phyloP scores from a whole-genome alignment of 305 asterid species.

The Stenogyne calaminthoides region DNA sequence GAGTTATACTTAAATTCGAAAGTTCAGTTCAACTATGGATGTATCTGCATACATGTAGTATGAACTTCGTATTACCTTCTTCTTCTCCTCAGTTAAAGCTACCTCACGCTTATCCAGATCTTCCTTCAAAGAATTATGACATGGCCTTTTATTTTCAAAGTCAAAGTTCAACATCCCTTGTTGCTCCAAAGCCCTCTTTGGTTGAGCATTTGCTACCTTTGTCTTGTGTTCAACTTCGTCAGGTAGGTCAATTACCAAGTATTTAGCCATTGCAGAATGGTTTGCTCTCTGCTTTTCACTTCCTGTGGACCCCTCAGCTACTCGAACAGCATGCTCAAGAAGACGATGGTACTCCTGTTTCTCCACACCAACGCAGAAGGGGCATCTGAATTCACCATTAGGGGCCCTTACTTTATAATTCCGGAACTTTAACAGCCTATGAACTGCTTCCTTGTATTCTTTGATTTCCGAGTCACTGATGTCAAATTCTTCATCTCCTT shows the following conservation, averaged over 20 bases:
- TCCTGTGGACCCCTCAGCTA: not conserved
- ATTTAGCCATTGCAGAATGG: conserved; percentile 28
- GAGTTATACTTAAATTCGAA: not conserved
- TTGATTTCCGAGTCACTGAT: not conserved
- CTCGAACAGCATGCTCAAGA: conserved; percentile 16
- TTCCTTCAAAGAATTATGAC: conserved; percentile 61
- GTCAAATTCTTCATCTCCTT: not conserved
- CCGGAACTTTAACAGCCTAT: not conserved
- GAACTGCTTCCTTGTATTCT: not conserved
- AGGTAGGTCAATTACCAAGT: conserved; percentile 17
- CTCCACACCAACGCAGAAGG: conserved; percentile 2
- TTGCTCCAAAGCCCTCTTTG: too few species aligned
- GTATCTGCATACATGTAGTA: not conserved
- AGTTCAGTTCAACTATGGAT: not conserved
- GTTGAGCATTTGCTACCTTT: conserved; percentile 48
- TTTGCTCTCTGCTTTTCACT: conserved; percentile 21
- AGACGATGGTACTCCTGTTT: not conserved
- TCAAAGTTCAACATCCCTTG: not conserved
- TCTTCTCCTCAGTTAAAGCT: conserved; percentile 57
- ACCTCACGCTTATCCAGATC: conserved; percentile 64
- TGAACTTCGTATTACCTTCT: conserved; percentile 42
- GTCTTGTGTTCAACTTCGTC: too few species aligned
- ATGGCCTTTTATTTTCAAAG: conserved; percentile 51
- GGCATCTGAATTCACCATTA: conserved; percentile 5
- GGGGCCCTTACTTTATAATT: not conserved